Evolutionary conservation across 2,329 filamentous ascomycete genomes (phyloP).

Genomic region (Talaromyces sp.): DNA sequence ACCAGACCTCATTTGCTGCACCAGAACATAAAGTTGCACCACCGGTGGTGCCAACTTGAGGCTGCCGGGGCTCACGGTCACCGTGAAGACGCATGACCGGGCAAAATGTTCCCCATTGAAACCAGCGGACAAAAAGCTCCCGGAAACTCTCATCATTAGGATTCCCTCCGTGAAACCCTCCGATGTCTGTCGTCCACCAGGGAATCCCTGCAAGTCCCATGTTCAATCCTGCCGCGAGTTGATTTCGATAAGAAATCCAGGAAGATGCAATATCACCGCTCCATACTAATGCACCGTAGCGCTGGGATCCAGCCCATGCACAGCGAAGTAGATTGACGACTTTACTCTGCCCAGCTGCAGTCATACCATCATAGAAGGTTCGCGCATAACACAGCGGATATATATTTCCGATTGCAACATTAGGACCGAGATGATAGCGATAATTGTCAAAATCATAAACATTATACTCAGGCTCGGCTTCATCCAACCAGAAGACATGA

Average conservation of each 20-base stretch:
- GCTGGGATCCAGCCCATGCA: constrained; percentile 59
- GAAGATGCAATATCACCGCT: constrained; percentile 64
- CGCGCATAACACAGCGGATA: constrained; percentile 58
- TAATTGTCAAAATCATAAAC: constrained; percentile 66
- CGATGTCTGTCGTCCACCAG: constrained; percentile 70
- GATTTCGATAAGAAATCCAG: constrained; percentile 58
- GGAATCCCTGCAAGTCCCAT: constrained; percentile 63
- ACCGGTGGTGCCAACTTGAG: constrained; percentile 37
- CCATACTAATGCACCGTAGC: constrained; percentile 65
- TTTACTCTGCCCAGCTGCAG: constrained; percentile 51
- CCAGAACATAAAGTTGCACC: constrained; percentile 44
- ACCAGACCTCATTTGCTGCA: constrained; percentile 63
- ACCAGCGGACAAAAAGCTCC: constrained; percentile 65
- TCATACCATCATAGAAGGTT: constrained; percentile 59
- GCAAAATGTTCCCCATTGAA: constrained; percentile 66
- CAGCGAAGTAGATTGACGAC: constrained; percentile 60
- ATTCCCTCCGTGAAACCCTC: constrained; percentile 65
- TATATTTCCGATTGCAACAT: constrained; percentile 57
- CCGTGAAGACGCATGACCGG: constrained; percentile 67
- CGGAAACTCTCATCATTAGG: constrained; percentile 55
- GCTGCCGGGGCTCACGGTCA: constrained; percentile 59
- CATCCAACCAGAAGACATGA: constrained; percentile 65
- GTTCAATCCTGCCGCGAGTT: constrained; percentile 62
- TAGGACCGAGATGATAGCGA: constrained; percentile 57
- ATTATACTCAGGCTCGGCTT: constrained; percentile 64